Evolutionary conservation across 2,329 filamentous ascomycete genomes (phyloP), one percentile per base, ranked within the genome.

Genomic region (Curvularia hawaiiensis): DNA sequence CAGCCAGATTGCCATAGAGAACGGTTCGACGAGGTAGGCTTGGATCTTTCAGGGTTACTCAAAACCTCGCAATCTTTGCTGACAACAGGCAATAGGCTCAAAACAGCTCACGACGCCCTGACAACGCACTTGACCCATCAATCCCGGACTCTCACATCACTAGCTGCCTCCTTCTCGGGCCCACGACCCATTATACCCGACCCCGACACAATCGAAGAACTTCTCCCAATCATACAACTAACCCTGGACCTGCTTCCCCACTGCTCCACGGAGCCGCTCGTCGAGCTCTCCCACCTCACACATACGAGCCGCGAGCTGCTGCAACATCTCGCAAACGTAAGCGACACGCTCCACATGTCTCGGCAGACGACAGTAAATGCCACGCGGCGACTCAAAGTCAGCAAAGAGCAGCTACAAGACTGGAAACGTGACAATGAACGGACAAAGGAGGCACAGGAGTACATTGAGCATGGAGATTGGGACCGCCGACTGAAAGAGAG

Each of bases 321-420:
- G 9, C 85, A 91, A 68, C 91, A 91, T 7, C 84, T 99, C 46
- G 92, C 91, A 66, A 90, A 92, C 64, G 82, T 99, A 4, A 92
- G 91, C 7, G 95, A 99, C 74, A 93, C 91, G 3, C 82, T 99
- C 33, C 94, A 98, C 77, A 97, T 98, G 89, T 92, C 90, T 31
- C 88, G 92, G 12, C 94, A 98, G 77, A 90, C 91, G 1, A 95
- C 91, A 0, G 90, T 88, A 3, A 89, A 90, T 10, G 95, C 94
- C 1, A 88, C 89, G 2, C 83, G 95, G 54, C 85, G 92, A 44
- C 80, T 99, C 50, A 89, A 90, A 65, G 90, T 87, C 35, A 92
- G 91, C 7, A 90, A 89, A 67, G 93, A 96, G 73, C 86, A 96
- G 59, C 89, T 98, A 1, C 86, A 88, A 2, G 94, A 97, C 68